Evolutionary conservation across 139 green algal species (phyloP).

Genomic region (Eudorina sp.): DNA sequence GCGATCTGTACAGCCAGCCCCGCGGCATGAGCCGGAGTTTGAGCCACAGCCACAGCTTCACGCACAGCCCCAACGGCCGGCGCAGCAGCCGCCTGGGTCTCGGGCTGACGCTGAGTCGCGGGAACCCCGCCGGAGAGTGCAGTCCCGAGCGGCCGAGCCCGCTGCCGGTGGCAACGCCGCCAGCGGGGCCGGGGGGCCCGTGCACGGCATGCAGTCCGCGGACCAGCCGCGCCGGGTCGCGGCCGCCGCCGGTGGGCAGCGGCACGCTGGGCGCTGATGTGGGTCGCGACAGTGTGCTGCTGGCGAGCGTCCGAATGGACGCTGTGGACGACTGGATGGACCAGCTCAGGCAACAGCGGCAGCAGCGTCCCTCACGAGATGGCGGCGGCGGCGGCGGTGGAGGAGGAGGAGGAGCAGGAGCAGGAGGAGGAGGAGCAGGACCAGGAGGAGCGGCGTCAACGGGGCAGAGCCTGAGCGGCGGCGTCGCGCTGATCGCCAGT

Average conservation of each 20-base stretch:
- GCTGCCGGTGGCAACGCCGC: neutral
- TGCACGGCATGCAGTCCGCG: neutral
- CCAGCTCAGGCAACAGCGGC: neutral
- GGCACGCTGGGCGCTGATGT: slow-evolving; percentile 10
- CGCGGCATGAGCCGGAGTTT: neutral
- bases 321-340: slow-evolving; percentile 22
- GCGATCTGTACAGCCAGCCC: neutral
- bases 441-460: neutral
- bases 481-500: neutral
- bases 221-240: neutral
- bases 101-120: neutral
- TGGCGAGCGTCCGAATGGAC: slow-evolving; percentile 10
- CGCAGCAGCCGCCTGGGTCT: neutral
- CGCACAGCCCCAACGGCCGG: neutral
- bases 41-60: slow-evolving; percentile 31
- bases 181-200: neutral
- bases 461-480: neutral
- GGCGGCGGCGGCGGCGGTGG: neutral
- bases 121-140: too few relatives aligned
- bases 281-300: slow-evolving; percentile 20
- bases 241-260: too few relatives aligned
- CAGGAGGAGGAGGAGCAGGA: too few relatives aligned
- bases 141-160: neutral
- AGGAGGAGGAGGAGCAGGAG: too few relatives aligned
- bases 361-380: neutral